Evolutionary conservation across 768 basidiomycete species (phyloP), one percentile per base, ranked within the genome.

Genomic region (Boletus sp.): DNA sequence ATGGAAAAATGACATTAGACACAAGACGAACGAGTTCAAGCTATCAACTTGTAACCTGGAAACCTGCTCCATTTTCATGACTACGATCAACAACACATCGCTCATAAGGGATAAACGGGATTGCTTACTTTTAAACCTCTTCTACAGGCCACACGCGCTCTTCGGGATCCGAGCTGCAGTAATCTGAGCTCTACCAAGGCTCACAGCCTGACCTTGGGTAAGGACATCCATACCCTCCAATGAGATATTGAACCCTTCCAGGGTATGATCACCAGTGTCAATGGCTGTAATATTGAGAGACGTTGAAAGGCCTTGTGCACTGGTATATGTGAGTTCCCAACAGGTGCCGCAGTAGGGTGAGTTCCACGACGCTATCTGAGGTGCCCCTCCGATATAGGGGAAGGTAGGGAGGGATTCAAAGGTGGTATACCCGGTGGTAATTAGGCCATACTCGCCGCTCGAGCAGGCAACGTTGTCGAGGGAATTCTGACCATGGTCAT

Each of bases 261-360:
- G 2, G 10, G 15, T 11, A 9, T n/a, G 24, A 15, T 60, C 59
- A 5, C 81, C 74, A 46, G 77, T 72, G 61, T 87, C 83, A 24
- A 89, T 72, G 1, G 80, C 85, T 1, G 80, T 67, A 11, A 86
- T 65, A 40, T 75, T 77, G 67, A 85, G 74, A 52, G 65, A 77
- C 54, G 57, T 76, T 20, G 63, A 64, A 1, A 53, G 61, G 4
- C 74, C 74, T 6, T 58, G 47, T 5, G 52, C 29, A 50, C 57
- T 11, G 37, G 75, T 74, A 68, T 77, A 86, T 6, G 79, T 78
- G 59, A 87, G 65, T 56, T 75, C 53, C 84, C 84, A 88, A 70
- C 87, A 88, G 28, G 78, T 77, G 2, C 83, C 84, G 61, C 86
- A 88, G 44, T 74, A 71, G 2, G 67, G 57, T 1, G 83, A 85